Conservation (phyloP, 2,329 filamentous ascomycete species). For the Curvularia verruculosa region DNA sequence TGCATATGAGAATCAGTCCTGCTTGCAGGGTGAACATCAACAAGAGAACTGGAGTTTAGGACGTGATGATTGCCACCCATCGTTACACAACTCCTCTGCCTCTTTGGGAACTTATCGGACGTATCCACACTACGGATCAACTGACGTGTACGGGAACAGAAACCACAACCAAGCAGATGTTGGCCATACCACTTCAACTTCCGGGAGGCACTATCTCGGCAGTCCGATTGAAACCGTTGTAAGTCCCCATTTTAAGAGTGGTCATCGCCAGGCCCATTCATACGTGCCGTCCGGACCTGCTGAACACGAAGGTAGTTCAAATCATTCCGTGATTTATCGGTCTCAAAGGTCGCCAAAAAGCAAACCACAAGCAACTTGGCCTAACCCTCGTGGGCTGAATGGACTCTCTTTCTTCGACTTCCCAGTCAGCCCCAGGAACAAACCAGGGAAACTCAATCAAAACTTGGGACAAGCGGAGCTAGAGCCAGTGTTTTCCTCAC, state of each 20-base stretch:
- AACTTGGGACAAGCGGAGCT: slow-evolving; percentile 1
- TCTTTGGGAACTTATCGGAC: slow-evolving; percentile 9
- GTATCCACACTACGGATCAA: slow-evolving; percentile 7
- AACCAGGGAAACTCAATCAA: slow-evolving; percentile 17
- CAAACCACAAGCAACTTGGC: slow-evolving; percentile 18
- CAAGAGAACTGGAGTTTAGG: slow-evolving; percentile 22
- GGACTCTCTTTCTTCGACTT: slow-evolving; percentile 46
- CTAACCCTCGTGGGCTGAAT: slow-evolving; percentile 39
- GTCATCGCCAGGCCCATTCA: slow-evolving; percentile 20
- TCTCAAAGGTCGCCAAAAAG: slow-evolving; percentile 26
- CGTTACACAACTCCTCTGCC: slow-evolving; percentile 13
- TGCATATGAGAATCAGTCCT: background rate
- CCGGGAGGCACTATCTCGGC: slow-evolving; percentile 19
- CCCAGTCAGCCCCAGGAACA: slow-evolving; percentile 31
- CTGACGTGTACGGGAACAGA: slow-evolving; percentile 12
- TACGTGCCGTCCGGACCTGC: slow-evolving; percentile 23
- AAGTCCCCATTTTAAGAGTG: slow-evolving; percentile 50
- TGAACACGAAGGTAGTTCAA: slow-evolving; percentile 39
- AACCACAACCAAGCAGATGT: slow-evolving; percentile 4
- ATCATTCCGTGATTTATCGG: slow-evolving; percentile 36
- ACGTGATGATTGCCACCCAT: slow-evolving; percentile 28
- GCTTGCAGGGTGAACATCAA: background rate
- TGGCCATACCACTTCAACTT: slow-evolving; percentile 20
- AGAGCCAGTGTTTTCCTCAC: slow-evolving; percentile 2
- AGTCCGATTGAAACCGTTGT: slow-evolving; percentile 39